Evolutionary conservation across 2,329 filamentous ascomycete species (phyloP), one percentile per base, ranked within the genome.

Genomic region (Rutstroemia sp.): DNA sequence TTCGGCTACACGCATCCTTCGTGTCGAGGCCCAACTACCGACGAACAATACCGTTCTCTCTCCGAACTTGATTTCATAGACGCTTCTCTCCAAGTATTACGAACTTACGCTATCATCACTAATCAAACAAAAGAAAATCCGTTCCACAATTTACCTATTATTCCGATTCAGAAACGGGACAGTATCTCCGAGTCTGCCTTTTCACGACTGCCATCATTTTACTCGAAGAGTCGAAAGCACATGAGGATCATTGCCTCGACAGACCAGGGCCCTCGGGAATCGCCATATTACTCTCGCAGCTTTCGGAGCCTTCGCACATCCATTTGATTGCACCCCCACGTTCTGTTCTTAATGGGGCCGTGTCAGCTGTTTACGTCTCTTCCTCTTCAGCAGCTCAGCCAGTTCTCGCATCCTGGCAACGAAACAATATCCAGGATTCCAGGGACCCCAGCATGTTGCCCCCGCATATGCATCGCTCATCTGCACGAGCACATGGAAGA

Each of bases 401-500:
- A 49, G 9, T 5, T 49, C 9, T 49, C 10, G 27, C 8, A 30
- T 30, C 27, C 27, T 30, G 27, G 27, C 27, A 30, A 10, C 8
- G 27, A 16, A n/a, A 48, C 46, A 23, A 36, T 38, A 36, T 36
- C 47, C 17, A 51, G 21, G 48, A 19, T 21, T 36, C 47, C 17
- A 51, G 21, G 48, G 42, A 19, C 42, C 42, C 42, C 10, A 19
- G 42, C 19, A n/a, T 45, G n/a, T 45, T 34, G 19, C 48, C 36
- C 36, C 48, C 48, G 48, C 48, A 51, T 51, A 25, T 51, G 48
- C 48, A 40, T 51, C 12, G 36, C 48, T 51, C 48, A 40, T 40
- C 34, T 51, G 48, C 48, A 51, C 47, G 25, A 51, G 34, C 48
- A 51, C 48, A 39, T 39, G 34, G 48, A 12, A 45, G n/a, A 14